These are phyloP conservation scores for Plectosphaerella plurivora DNA, from an alignment of 2,329 filamentous ascomycete species.

Conservation along the genomic window DNA sequence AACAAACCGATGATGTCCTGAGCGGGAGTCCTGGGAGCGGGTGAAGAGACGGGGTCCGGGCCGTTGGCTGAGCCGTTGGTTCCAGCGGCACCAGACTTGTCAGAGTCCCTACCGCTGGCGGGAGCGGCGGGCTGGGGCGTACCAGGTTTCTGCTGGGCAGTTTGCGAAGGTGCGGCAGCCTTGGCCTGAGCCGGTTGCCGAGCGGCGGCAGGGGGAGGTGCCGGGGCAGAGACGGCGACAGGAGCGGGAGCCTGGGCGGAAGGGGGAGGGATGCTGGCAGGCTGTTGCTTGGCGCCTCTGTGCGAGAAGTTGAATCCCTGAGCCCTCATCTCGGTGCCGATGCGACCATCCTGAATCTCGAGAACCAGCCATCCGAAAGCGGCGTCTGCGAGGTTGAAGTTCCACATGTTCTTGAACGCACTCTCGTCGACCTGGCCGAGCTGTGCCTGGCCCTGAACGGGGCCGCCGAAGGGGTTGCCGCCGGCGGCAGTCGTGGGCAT, in stretches of 20 bases:
- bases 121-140: constrained; percentile 45
- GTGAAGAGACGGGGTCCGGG: constrained; percentile 50
- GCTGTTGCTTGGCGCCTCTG: constrained; percentile 75
- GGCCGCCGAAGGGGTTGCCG: constrained; percentile 93
- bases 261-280: constrained; percentile 31
- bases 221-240: constrained; percentile 25
- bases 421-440: constrained; percentile 95
- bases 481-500: constrained; percentile 95
- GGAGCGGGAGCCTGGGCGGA: constrained; percentile 28
- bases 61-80: constrained; percentile 51
- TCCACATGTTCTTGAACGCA: constrained; percentile 99
- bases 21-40: constrained; percentile 53
- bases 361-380: constrained; percentile 95
- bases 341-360: constrained; percentile 91
- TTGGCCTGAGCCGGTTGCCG: constrained; percentile 36
- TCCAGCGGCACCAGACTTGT: constrained; percentile 43
- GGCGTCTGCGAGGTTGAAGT: constrained; percentile 96
- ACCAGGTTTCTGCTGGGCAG: constrained; percentile 27
- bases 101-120: constrained; percentile 49
- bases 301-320: constrained; percentile 99
- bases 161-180: constrained; percentile 31
- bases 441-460: constrained; percentile 57
- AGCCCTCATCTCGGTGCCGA: constrained; percentile 97
- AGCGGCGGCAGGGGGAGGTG: constrained; percentile 27
- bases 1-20: constrained; percentile 81